Percentiles rank a stretch among this genome's conserved stretches.
Conservation (phyloP, 2,329 filamentous ascomycete genomes). For the Didymella lethalis region DNA sequence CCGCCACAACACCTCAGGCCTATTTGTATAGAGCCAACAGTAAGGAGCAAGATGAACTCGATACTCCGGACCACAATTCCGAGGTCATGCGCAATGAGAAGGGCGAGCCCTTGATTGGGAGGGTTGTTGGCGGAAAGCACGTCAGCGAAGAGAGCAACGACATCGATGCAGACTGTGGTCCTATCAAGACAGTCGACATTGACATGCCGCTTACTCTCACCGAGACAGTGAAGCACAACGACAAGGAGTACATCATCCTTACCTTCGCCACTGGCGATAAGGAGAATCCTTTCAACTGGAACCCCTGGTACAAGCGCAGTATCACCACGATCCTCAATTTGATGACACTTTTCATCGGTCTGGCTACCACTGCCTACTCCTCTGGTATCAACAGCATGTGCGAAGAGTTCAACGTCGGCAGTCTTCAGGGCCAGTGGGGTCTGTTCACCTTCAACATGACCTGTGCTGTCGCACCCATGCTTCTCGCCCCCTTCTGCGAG, state of each 20-base stretch:
- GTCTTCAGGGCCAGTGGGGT: constrained; percentile 36
- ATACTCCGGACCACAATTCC: constrained; percentile 22
- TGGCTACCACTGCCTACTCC: constrained; percentile 39
- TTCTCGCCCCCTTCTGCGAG: constrained; percentile 39
- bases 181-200: constrained; percentile 37
- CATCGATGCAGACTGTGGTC: constrained; percentile 35
- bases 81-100: constrained; percentile 34
- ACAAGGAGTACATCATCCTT: constrained; percentile 38
- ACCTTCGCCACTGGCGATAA: constrained; percentile 38
- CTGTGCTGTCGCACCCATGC: constrained; percentile 39
- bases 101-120: constrained; percentile 34
- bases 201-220: constrained; percentile 40
- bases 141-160: constrained; percentile 33
- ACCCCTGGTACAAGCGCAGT: constrained; percentile 40
- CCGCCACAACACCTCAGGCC: constrained; percentile 21
- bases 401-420: constrained; percentile 35
- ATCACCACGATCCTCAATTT: constrained; percentile 40
- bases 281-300: constrained; percentile 42
- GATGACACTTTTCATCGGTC: constrained; percentile 41
- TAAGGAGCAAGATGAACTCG: constrained; percentile 4
- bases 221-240: constrained; percentile 36
- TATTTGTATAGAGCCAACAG: constrained; percentile 22
- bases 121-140: constrained; percentile 37
- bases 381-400: constrained; percentile 41
- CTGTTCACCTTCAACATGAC: constrained; percentile 41